Percentiles rank a stretch among this genome's conserved stretches.
Evolutionary conservation across 257 asterid species (phyloP).

Genomic region (Forsythia suspensa): DNA sequence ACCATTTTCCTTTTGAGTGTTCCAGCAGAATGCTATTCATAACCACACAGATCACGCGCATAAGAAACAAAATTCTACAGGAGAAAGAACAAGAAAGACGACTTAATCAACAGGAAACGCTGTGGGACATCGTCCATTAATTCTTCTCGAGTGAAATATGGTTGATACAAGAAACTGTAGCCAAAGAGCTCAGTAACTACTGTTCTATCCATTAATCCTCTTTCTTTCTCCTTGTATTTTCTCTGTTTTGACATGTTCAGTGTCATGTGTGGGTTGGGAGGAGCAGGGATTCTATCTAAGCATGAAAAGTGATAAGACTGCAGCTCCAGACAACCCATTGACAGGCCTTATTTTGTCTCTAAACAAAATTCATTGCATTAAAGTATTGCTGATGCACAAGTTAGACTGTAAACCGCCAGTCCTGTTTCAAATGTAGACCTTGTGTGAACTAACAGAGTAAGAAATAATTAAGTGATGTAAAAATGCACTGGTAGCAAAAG

Average conservation of each 20-base stretch:
- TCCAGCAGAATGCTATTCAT: neutral
- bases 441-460: neutral
- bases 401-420: neutral
- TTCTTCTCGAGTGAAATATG: neutral
- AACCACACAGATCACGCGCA: neutral
- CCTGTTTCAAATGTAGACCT: neutral
- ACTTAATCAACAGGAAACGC: neutral
- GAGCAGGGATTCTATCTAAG: neutral
- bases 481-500: neutral
- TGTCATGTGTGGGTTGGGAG: neutral
- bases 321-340: neutral
- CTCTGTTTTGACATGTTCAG: neutral
- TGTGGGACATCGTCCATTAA: neutral
- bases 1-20: neutral
- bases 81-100: neutral
- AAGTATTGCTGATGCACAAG: neutral
- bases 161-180: neutral
- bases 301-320: neutral
- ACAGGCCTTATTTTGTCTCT: neutral
- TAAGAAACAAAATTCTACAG: neutral
- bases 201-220: neutral
- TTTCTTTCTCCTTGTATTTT: neutral
- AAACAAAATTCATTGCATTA: neutral
- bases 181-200: neutral
- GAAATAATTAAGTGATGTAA: neutral